Evolutionary conservation across 495 filamentous ascomycete species (phyloP).

Genomic region (Lasiosphaeria ovina): DNA sequence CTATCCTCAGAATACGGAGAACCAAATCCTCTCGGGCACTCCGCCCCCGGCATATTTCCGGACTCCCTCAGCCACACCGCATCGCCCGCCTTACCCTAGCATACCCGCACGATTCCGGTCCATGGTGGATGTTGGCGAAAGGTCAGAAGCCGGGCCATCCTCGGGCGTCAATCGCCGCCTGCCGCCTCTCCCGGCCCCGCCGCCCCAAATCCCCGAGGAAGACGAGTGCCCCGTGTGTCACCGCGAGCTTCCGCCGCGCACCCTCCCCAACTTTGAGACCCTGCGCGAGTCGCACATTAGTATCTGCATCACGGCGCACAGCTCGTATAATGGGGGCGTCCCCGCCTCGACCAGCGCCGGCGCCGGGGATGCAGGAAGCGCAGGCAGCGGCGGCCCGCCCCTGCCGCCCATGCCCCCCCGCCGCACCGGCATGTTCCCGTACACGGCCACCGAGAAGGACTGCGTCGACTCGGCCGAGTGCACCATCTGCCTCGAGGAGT

Average conservation of each 20-base stretch:
- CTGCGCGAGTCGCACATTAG: conserved; percentile 74
- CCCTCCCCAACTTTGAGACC: conserved; percentile 55
- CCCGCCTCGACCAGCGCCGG: conserved; percentile 10
- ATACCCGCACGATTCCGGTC: conserved; percentile 23
- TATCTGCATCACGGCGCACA: conserved; percentile 64
- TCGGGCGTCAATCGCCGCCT: conserved; percentile 23
- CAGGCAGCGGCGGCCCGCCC: conserved; percentile 5
- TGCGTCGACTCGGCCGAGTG: conserved; percentile 82
- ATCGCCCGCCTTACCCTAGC: conserved; percentile 21
- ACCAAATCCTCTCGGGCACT: conserved; percentile 37
- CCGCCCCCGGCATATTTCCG: conserved; percentile 36
- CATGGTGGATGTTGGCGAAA: conserved; percentile 26
- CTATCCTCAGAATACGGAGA: conserved; percentile 25
- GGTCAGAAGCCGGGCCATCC: conserved; percentile 8
- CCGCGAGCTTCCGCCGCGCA: conserved; percentile 65
- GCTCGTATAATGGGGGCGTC: conserved; percentile 30
- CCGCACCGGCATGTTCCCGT: conserved; percentile 56
- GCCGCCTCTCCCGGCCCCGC: conserved; percentile 23
- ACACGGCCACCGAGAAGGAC: conserved; percentile 88
- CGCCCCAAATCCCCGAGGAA: conserved; percentile 61
- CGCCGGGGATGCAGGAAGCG: too few species aligned
- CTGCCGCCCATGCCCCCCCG: conserved; percentile 33
- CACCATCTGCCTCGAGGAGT: conserved; percentile 95
- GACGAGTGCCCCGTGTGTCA: conserved; percentile 93
- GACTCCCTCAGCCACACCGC: conserved; percentile 26